Percentiles rank a stretch among this genome's conserved stretches.
Evolutionary conservation across 2,329 filamentous ascomycete species (phyloP).

Genomic region (Zymoseptoria tritici): DNA sequence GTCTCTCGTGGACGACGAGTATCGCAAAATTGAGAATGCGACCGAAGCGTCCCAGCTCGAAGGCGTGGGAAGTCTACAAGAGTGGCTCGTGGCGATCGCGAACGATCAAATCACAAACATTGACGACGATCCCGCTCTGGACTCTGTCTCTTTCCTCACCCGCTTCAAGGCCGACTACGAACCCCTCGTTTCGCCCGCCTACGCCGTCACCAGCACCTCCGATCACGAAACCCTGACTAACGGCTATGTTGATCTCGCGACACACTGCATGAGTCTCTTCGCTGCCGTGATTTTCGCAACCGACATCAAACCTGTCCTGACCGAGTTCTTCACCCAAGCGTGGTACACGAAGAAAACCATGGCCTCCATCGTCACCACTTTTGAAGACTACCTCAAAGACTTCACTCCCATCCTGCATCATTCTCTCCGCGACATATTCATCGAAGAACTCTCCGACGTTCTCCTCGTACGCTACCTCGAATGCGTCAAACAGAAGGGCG

Average conservation of each 20-base stretch:
- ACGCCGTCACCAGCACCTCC: slow-evolving; percentile 61
- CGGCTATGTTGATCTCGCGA: slow-evolving; percentile 90
- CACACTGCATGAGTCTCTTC: slow-evolving; percentile 84
- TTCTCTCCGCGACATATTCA: slow-evolving; percentile 80
- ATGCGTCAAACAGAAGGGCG: slow-evolving; percentile 79
- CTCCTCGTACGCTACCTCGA: slow-evolving; percentile 79
- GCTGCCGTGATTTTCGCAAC: slow-evolving; percentile 80
- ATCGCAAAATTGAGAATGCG: slow-evolving; percentile 58
- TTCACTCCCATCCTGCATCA: slow-evolving; percentile 79
- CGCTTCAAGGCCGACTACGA: slow-evolving; percentile 80
- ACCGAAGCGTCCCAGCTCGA: slow-evolving; percentile 56
- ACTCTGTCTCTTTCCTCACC: slow-evolving; percentile 71
- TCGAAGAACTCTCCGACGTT: slow-evolving; percentile 89
- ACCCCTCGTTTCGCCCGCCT: slow-evolving; percentile 69
- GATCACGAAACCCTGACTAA: slow-evolving; percentile 74
- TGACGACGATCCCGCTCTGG: slow-evolving; percentile 68
- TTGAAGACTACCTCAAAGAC: slow-evolving; percentile 85
- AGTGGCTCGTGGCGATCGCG: slow-evolving; percentile 93
- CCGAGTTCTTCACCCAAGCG: slow-evolving; percentile 79
- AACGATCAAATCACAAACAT: slow-evolving; percentile 99
- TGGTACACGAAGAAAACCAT: slow-evolving; percentile 87
- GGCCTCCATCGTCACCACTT: slow-evolving; percentile 88
- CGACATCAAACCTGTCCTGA: slow-evolving; percentile 69
- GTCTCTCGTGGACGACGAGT: slow-evolving; percentile 79
- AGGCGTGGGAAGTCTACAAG: slow-evolving; percentile 64